Base-by-base conservation (phyloP, 352 stramenopile species). In the Pythium angustatum region DNA sequence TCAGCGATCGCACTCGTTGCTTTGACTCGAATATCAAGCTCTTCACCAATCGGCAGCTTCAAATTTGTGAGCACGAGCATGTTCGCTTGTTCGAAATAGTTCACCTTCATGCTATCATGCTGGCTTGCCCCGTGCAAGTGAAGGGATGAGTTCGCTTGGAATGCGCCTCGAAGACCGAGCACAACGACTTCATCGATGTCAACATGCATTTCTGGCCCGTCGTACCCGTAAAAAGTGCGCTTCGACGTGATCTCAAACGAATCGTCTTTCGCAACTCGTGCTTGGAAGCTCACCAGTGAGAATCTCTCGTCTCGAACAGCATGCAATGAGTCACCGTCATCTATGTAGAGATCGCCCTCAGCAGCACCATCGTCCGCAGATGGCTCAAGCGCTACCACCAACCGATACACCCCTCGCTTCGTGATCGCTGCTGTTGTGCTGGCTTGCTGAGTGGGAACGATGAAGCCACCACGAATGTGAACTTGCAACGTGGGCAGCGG, bases 11-110 rank as follows among this genome's bases (percentile, higher is more conserved):
- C 28, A 45, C 61, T 64, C 7, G 43, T 56, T 10, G 71, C 70
- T 7, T 61, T 24, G 2, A 91, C 72, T 15, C 68, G 70, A 0
- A 89, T 62, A 22, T 81, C 56, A 27, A 93, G 77, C 47, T 80
- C 62, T 2, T 81, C 58, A 12, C 80, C 76, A 48, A 93, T 82
- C 2, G 65, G 45, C n/a, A 76, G 21, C 2, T 76, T 48, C 24
- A 93, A 27, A 28, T 58, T 67, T 22, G 75, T 81, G 11, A 93
- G 38, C 51, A 93, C 76, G 26, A 91, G 64, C 64, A 77, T 93
- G 30, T 73, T 65, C 2, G 80, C 78, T 57, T 90, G 83, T 30
- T 83, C 75, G 44, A 93, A 93, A 47, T 90, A 93, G 24, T 85
- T 68, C 0, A 55, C 78, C 27, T 84, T 85, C 2, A 88, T 56